Base-by-base conservation (phyloP, 345 rosid species). In the Physaria fendleri region DNA sequence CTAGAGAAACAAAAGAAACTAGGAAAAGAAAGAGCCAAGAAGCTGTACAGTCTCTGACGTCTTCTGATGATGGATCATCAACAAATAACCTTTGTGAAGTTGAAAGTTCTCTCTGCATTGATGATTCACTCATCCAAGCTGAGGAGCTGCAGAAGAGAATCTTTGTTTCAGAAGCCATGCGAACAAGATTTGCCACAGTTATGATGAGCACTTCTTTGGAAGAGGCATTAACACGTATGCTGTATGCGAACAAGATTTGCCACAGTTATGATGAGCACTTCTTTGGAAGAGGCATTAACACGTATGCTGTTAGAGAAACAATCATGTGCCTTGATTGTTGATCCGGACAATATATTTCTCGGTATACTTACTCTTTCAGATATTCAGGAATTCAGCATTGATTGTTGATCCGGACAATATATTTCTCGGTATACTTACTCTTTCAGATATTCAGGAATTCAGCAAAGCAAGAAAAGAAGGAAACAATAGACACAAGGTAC, bases 271-370 rank as follows among this genome's bases (percentile, higher is more conserved):
- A 76, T 78, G 85, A 78, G 64, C 76, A 81, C 92, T 51, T 78
- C 74, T 59, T 81, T 91, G 23, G 72, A 73, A 20, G 96, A 91
- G 76, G 92, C 83, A 25, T 74, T 91, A 70, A 71, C 73, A 46
- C 92, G 85, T 39, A 88, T 91, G 95, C 88, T 91, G 49, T 74
- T 37, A 17, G 98, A 91, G 76, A 91, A 91, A 81, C 96, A 88
- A 68, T 81, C 92, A 0, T 84, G 95, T 79, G 96, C 90, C 24
- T 22, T 91, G 57, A 82, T 91, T 64, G 81, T 81, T 64, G 88
- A 91, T 48, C 75, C 75, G 45, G 77, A 82, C 42, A 82, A 84
- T 68, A 65, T 69, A 8, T 76, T 84, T 74, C 61, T 81, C 15
- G 96, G 95, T 27, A 59, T 88, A 8, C 79, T 88, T 40, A 88